phyloP scores from a whole-genome alignment of 2,329 filamentous ascomycete species.

The Sporothrix pallida region DNA sequence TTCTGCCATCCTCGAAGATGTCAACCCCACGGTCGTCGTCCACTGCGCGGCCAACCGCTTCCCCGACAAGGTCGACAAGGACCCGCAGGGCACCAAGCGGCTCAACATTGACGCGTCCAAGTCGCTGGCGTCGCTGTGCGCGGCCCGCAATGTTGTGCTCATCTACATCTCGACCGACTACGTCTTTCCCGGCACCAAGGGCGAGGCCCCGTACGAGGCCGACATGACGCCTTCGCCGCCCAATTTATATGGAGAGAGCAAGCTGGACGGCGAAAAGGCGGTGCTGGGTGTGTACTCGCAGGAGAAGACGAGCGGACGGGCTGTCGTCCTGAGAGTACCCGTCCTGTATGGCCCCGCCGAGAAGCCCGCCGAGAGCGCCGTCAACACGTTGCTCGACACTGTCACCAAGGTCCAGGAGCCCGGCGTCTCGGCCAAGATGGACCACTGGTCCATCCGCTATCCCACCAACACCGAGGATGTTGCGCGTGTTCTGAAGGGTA shows the following conservation, averaged over 20 bases:
- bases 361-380: slow-evolving; percentile 74
- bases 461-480: slow-evolving; percentile 91
- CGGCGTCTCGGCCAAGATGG: slow-evolving; percentile 72
- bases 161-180: slow-evolving; percentile 86
- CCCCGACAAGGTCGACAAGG: slow-evolving; percentile 81
- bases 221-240: slow-evolving; percentile 69
- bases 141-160: slow-evolving; percentile 64
- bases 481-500: slow-evolving; percentile 62
- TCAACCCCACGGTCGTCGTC: slow-evolving; percentile 76
- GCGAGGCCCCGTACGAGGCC: slow-evolving; percentile 82
- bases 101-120: slow-evolving; percentile 77
- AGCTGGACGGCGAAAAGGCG: slow-evolving; percentile 65
- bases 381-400: slow-evolving; percentile 79
- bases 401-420: slow-evolving; percentile 75
- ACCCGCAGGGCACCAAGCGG: slow-evolving; percentile 74
- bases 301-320: slow-evolving; percentile 52
- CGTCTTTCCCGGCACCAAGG: slow-evolving; percentile 73
- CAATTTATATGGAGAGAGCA: slow-evolving; percentile 74
- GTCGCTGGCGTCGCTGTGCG: slow-evolving; percentile 69
- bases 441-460: slow-evolving; percentile 83
- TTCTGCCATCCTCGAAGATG: slow-evolving; percentile 56
- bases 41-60: slow-evolving; percentile 89
- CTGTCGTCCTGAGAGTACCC: slow-evolving; percentile 77
- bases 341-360: slow-evolving; percentile 82
- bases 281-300: slow-evolving; percentile 66